Evolutionary conservation across 2,329 filamentous ascomycete species (phyloP).

Genomic region (Paraconiothyrium brasiliense): DNA sequence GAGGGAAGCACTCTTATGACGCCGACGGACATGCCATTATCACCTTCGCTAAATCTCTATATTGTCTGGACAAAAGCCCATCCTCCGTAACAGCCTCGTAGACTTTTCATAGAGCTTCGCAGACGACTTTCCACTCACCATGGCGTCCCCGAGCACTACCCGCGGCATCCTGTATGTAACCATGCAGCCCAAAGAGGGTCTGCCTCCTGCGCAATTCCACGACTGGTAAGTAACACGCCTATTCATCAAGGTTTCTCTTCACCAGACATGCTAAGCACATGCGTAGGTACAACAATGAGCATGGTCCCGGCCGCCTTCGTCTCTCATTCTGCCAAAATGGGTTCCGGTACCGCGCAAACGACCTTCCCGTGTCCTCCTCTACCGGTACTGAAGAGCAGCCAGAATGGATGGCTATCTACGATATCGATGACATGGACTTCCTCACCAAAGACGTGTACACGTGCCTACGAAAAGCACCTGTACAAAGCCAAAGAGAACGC

Average conservation of each 20-base stretch:
- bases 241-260: slow-evolving; percentile 29
- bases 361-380: slow-evolving; percentile 53
- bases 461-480: slow-evolving; percentile 65
- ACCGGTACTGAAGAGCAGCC: slow-evolving; percentile 59
- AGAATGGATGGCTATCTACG: slow-evolving; percentile 82
- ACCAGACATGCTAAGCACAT: slow-evolving; percentile 20
- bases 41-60: background rate
- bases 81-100: slow-evolving; percentile 4
- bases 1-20: slow-evolving; percentile 3
- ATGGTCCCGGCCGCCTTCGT: slow-evolving; percentile 82
- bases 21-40: background rate
- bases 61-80: slow-evolving; percentile 2
- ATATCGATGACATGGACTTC: slow-evolving; percentile 77
- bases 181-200: slow-evolving; percentile 77
- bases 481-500: slow-evolving; percentile 67
- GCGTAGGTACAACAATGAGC: slow-evolving; percentile 81
- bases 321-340: slow-evolving; percentile 79
- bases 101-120: background rate
- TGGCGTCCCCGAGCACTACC: slow-evolving; percentile 57
- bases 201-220: slow-evolving; percentile 77
- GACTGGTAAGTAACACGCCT: slow-evolving; percentile 60
- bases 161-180: slow-evolving; percentile 82
- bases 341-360: slow-evolving; percentile 77
- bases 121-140: slow-evolving; percentile 30
- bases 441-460: slow-evolving; percentile 77